Base-by-base conservation (phyloP, 164 flowering plant species). In the Magnolia officinalis region DNA sequence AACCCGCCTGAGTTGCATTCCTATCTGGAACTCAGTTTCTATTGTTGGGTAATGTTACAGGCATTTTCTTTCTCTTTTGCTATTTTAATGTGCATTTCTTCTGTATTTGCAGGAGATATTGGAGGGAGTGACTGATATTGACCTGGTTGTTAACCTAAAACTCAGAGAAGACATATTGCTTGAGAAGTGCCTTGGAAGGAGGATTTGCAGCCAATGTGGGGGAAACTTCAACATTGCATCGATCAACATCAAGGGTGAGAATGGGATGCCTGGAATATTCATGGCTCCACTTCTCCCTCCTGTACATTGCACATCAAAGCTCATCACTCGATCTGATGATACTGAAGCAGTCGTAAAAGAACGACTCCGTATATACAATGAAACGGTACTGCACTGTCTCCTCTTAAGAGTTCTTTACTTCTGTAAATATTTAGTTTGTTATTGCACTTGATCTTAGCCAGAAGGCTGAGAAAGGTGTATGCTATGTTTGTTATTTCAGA, bases 241-340 rank as follows among this genome's bases (percentile, higher is more conserved):
- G 59, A 91, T 95, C 79, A 83, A 93, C 72, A 86, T 93, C 52
- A 86, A 92, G 85, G 91, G 85, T 74, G 89, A 88, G 83, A 83
- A 92, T 85, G 99, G 97, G 50, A 83, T 67, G 55, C 97, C 92
- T 70, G 89, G 85, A 76, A 88, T 95, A 70, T 87, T 77, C 79
- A 95, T 95, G 99, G 86, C 90, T 80, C 97, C 99, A n/a, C 97
- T 95, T 81, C 91, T 82, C 29, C 95, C 97, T 67, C 98, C 99
- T 65, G 75, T 92, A 31, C 85, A 85, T 24, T 95, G 97, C 87
- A 86, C 83, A 63, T 84, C 93, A n/a, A 92, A 95, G 83, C 90
- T 95, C 55, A 89, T 91, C 74, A 87, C 92, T 11, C 89, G 99
- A 45, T 72, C 96, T 75, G 97, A 95, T 78, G 99, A 95, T 78